These are phyloP conservation scores for Rhodocollybia butyracea DNA, from an alignment of 768 basidiomycete species.

Conservation along the genomic window DNA sequence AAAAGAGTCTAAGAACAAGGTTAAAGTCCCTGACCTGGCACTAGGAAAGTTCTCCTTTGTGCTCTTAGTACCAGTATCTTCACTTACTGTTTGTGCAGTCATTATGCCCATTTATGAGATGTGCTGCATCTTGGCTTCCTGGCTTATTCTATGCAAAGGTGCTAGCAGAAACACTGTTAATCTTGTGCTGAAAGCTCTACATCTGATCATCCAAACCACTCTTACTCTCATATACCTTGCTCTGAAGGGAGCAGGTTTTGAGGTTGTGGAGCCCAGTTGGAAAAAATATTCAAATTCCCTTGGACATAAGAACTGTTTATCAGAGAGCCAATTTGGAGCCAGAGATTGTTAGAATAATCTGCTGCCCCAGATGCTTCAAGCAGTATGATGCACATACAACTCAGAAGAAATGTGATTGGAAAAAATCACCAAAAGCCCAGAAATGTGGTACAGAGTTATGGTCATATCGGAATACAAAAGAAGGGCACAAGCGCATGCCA, in stretches of 20 bases:
- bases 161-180: conserved; percentile 4
- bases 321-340: conserved; percentile 14
- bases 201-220: conserved; percentile 4
- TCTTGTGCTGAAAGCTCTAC: conserved; percentile 7
- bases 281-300: background rate
- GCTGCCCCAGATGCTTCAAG: conserved; percentile 24
- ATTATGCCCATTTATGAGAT: conserved; percentile 1
- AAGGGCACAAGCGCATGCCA: conserved; percentile 17
- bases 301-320: conserved; percentile 23
- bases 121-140: conserved; percentile 8
- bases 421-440: conserved; percentile 14
- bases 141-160: conserved; percentile 7
- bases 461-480: conserved; percentile 9
- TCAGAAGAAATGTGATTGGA: conserved; percentile 16
- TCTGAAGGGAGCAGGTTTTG: background rate
- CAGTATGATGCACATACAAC: conserved; percentile 11
- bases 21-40: no score
- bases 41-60: no score
- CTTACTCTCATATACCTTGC: background rate
- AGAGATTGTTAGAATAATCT: conserved; percentile 18
- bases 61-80: no score
- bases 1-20: no score
- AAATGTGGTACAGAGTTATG: conserved; percentile 20
- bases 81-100: no score
- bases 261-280: background rate